Conservation (phyloP, 2,329 filamentous ascomycete genomes). For the Cryphonectria japonica region DNA sequence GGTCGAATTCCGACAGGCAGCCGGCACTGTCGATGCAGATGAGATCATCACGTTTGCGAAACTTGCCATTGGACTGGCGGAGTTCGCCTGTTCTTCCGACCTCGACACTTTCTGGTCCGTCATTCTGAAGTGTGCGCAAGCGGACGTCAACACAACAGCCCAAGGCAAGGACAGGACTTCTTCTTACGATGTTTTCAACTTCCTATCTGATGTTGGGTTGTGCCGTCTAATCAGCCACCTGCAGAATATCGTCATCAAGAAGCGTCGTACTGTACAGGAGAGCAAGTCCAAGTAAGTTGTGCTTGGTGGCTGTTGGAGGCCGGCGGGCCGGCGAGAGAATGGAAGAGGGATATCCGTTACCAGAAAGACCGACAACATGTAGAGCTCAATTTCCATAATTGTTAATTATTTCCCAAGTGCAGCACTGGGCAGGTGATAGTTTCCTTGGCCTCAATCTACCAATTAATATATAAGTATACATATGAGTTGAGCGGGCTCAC, state of each 20-base stretch:
- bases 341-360: neutral
- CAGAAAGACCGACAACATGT: neutral
- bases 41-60: neutral
- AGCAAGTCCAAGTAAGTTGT: neutral
- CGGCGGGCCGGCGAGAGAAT: neutral
- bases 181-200: slow-evolving; percentile 1
- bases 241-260: neutral
- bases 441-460: neutral
- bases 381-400: neutral
- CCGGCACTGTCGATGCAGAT: neutral
- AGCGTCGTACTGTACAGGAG: neutral
- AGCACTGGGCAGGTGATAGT: neutral
- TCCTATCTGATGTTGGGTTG: neutral
- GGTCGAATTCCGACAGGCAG: slow-evolving; percentile 9
- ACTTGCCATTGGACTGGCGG: neutral
- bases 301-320: neutral
- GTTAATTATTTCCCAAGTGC: neutral
- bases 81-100: neutral
- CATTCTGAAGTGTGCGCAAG: slow-evolving; percentile 6
- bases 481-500: neutral
- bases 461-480: neutral
- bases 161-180: too few species aligned
- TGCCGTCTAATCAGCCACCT: neutral
- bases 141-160: neutral
- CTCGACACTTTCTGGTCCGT: neutral